Base-by-base conservation (phyloP, 768 basidiomycete genomes). In the Suillus spraguei region DNA sequence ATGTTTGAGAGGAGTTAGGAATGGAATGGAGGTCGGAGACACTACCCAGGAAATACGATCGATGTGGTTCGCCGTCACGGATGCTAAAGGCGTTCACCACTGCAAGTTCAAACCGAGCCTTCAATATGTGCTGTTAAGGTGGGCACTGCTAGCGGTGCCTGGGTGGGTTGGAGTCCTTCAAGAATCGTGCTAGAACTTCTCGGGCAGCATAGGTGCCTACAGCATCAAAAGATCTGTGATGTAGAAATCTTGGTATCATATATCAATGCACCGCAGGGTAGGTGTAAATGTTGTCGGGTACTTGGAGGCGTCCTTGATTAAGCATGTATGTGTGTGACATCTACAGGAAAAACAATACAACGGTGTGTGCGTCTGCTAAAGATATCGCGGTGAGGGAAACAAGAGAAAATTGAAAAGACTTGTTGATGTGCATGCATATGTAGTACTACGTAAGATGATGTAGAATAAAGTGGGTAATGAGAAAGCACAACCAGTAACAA, bases 401-500 rank as follows among this genome's bases (percentile, higher is more conserved):
- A 33, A 13, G 20, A 5, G 10, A 53, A 53, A 33, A 7, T 20
- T 20, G 32, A 17, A 53, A 53, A 53, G 32, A 33, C 32, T 33
- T 10, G 32, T 33, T 20, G 20, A 53, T 33, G 52, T 17, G 52
- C 52, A 53, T 53, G 52, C 32, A 32, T 33, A n/a, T 53, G 52
- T 53, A 53, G 16, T 53, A 53, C 52, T 33, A 53, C 52, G 33
- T 53, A 20, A 53, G 32, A 52, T 52, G 50, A 52, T 52, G 50
- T 32, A 52, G 28, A 44, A 32, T 53, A 32, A 33, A n/a, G 52
- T 53, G 33, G 33, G 11, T 1, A 33, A 53, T 11, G 5, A 53
- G 11, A n/a, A 53, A 53, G 20, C 20, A 35, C 20, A 35, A 53
- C 52, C 32, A 10, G 11, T 35, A 53, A 53, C 32, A 35, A 52